These are phyloP conservation scores for Epichloe coenophiala DNA, from an alignment of 2,329 filamentous ascomycete genomes.

Conservation along the genomic window DNA sequence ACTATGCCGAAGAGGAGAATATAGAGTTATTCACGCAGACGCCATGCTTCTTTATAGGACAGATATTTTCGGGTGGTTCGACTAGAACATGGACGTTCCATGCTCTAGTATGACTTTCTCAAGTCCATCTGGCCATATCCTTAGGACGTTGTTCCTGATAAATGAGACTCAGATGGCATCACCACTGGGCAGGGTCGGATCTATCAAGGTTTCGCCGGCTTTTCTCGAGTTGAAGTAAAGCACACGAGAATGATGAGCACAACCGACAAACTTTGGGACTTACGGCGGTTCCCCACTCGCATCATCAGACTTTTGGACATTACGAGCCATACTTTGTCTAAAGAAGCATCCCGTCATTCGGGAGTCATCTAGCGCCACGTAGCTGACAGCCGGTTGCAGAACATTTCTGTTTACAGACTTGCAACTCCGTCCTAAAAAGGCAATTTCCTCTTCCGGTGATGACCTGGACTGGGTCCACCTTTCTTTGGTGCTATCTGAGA, in stretches of 20 bases:
- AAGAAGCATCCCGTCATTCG: neutral
- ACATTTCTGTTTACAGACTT: neutral
- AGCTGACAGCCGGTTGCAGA: constrained; percentile 1
- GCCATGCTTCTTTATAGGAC: neutral
- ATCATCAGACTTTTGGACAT: neutral
- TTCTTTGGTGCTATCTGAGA: neutral
- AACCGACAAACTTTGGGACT: neutral
- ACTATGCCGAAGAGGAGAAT: neutral
- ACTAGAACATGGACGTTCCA: neutral
- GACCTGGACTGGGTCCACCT: neutral
- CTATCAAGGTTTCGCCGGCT: neutral
- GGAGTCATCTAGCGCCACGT: neutral
- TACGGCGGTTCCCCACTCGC: neutral
- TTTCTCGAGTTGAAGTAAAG: neutral
- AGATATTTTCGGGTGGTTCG: neutral
- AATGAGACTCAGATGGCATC: neutral
- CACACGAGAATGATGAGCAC: neutral
- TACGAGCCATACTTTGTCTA: neutral
- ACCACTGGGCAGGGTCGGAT: neutral
- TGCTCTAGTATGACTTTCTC: neutral
- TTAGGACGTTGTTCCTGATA: too few relatives aligned
- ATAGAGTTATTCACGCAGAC: too few relatives aligned
- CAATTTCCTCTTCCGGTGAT: constrained; percentile 1
- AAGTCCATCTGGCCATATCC: neutral
- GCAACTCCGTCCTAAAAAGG: neutral